phyloP scores from a whole-genome alignment of 2,329 filamentous ascomycete genomes.

The Fusarium poae region DNA sequence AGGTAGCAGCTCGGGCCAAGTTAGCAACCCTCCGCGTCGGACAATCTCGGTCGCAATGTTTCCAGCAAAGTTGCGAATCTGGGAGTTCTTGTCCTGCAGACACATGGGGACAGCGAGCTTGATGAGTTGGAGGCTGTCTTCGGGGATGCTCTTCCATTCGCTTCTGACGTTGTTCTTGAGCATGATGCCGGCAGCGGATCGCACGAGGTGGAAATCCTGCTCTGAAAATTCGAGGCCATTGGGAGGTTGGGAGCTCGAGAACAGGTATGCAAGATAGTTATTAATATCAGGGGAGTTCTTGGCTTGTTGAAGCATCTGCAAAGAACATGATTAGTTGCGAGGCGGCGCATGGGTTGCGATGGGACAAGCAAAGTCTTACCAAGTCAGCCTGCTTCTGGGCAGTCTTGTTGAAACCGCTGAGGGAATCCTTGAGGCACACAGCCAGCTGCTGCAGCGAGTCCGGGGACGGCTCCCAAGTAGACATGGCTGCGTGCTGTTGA shows the following conservation, averaged over 20 bases:
- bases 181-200: conserved; percentile 91
- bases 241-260: conserved; percentile 77
- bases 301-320: conserved; percentile 91
- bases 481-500: conserved; percentile 69
- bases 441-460: conserved; percentile 91
- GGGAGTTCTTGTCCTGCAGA: conserved; percentile 82
- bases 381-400: conserved; percentile 91
- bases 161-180: conserved; percentile 92
- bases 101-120: conserved; percentile 82
- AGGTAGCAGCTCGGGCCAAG: conserved; percentile 91
- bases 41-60: conserved; percentile 96
- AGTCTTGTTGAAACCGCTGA: conserved; percentile 83
- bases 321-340: conserved; percentile 40
- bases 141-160: conserved; percentile 80
- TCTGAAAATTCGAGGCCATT: conserved; percentile 69
- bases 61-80: conserved; percentile 90
- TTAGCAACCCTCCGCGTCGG: conserved; percentile 83
- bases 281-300: conserved; percentile 92
- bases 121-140: conserved; percentile 79
- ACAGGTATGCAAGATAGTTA: conserved; percentile 95
- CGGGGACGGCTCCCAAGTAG: conserved; percentile 89
- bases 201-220: conserved; percentile 78
- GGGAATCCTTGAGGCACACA: conserved; percentile 89
- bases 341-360: conserved; percentile 31
- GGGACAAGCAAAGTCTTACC: conserved; percentile 64